Evolutionary conservation across 2,329 filamentous ascomycete species (phyloP), one percentile per base, ranked within the genome.

Genomic region (Arthrobotrys sinensis): DNA sequence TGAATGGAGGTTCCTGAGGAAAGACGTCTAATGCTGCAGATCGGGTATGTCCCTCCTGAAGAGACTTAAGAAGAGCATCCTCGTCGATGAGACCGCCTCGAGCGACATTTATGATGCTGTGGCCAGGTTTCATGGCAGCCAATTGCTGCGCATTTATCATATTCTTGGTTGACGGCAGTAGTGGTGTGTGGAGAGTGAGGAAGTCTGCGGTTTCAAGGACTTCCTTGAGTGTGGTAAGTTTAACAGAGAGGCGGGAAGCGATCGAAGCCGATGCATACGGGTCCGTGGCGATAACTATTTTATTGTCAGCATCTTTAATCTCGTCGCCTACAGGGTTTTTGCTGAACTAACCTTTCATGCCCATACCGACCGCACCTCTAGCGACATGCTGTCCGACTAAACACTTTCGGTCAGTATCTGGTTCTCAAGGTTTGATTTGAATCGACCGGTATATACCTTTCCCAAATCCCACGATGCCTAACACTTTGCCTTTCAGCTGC

Each of bases 1-100:
- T 83, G n/a, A 86, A 82, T 0, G 91, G 90, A 4, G 93, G 93
- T 82, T 96, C 93, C 3, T 88, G 87, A 0, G 91, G 93, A 83
- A 93, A 95, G 62, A 95, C 93, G 81, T 96, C 93, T 19, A 95
- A 87, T 2, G 91, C 93, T 0, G 93, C 93, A 2, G 92, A 92
- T 0, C 91, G 91, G 62, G 96, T 91, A 82, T 88, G 90, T 0
- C 91, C 91, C 24, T 88, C 87, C 63, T 94, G 88, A 0, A 96
- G 84, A 0, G 92, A 92, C 65, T 88, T 88, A 0, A 94, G 85
- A 3, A 96, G 86, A 0, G 92, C 92, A 0, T 87, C 87, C 83
- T 96, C 93, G 76, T 95, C 92, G 80, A 94, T 91, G 65, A 94
- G 92, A 0, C 92, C 93, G 1, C 93, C 93, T 36, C 93, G 86